Conservation (phyloP, 257 asterid species). For the Nicotiana tomentosiformis region DNA sequence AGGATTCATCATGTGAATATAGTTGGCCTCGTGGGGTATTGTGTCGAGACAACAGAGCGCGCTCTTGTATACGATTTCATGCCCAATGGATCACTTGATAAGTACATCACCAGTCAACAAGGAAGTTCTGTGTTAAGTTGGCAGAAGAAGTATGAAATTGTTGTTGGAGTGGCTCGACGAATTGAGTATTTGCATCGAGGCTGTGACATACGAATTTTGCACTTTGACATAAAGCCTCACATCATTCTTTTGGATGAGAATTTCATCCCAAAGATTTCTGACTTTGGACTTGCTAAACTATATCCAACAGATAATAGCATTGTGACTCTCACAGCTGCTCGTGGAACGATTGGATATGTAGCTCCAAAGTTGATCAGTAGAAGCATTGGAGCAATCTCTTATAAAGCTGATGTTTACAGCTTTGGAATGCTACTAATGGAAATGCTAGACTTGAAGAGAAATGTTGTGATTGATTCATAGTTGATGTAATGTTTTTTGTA, state of each 20-base stretch:
- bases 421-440: slow-evolving; percentile 7
- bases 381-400: slow-evolving; percentile 2
- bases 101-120: slow-evolving; percentile 31
- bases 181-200: neutral
- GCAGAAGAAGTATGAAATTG: slow-evolving; percentile 25
- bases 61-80: slow-evolving; percentile 42
- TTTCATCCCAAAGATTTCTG: neutral
- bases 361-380: neutral
- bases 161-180: slow-evolving; percentile 27
- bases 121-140: slow-evolving; percentile 1
- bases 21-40: slow-evolving; percentile 42
- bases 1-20: slow-evolving; percentile 45
- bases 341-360: neutral
- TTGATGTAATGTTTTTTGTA: too few species aligned
- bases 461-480: too few species aligned
- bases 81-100: slow-evolving; percentile 46
- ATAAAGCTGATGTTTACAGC: slow-evolving; percentile 6
- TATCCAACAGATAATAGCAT: neutral
- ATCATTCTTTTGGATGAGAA: neutral
- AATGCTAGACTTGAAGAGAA: neutral
- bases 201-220: neutral
- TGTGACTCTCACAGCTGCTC: neutral
- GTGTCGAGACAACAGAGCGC: slow-evolving; percentile 33
- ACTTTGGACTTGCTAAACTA: neutral
- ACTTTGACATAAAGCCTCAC: neutral